Conservation (phyloP, 805 yeast species). For the Sugiyamaella smithiae region DNA sequence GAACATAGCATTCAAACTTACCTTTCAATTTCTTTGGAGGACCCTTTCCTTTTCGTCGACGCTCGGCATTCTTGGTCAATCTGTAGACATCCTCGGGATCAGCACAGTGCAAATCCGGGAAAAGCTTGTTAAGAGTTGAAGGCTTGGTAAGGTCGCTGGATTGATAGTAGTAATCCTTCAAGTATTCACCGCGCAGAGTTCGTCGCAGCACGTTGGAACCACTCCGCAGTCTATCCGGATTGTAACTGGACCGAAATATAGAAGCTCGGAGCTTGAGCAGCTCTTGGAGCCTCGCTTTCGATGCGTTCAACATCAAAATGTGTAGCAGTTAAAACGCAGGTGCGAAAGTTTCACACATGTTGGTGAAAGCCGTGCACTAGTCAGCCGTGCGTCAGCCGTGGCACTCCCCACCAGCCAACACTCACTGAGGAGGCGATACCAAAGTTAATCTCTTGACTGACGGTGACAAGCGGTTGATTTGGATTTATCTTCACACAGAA, state of each 20-base stretch:
- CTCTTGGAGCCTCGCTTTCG: constrained; percentile 28
- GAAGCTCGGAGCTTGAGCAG: constrained; percentile 30
- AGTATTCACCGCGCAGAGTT: constrained; percentile 31
- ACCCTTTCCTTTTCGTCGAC: constrained; percentile 25
- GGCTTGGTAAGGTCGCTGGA: constrained; percentile 15
- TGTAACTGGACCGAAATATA: constrained; percentile 33
- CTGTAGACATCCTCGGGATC: constrained; percentile 23
- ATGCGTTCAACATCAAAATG: background rate
- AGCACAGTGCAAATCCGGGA: constrained; percentile 22
- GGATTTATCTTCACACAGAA: too few relatives aligned
- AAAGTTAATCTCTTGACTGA: too few relatives aligned
- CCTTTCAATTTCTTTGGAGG: constrained; percentile 26
- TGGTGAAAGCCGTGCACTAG: too few relatives aligned
- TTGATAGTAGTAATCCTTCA: constrained; percentile 35
- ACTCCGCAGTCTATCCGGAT: constrained; percentile 32
- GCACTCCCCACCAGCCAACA: too few relatives aligned
- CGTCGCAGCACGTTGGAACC: constrained; percentile 36
- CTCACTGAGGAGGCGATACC: too few relatives aligned
- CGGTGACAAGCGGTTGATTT: too few relatives aligned
- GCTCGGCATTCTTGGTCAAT: constrained; percentile 23
- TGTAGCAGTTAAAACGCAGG: background rate
- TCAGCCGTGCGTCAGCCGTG: too few relatives aligned
- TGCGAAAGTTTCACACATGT: too few relatives aligned
- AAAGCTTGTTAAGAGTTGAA: constrained; percentile 17
- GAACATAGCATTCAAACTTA: too few relatives aligned